Evolutionary conservation across 2,329 filamentous ascomycete species (phyloP).

Genomic region (Penicillium sp.): DNA sequence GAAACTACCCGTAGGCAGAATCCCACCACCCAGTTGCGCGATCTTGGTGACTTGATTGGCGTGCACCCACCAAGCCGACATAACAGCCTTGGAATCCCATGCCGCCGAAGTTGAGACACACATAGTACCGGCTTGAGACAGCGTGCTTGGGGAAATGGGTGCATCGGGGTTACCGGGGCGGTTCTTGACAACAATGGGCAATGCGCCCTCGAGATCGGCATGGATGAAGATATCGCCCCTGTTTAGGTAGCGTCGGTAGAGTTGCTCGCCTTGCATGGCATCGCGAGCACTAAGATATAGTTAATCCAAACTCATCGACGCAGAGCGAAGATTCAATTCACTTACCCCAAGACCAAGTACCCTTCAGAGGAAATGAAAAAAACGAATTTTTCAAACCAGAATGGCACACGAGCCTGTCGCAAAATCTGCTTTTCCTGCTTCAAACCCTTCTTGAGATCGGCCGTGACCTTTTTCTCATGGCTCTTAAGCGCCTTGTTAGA

Average conservation of each 20-base stretch:
- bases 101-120: conserved; percentile 84
- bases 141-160: conserved; percentile 86
- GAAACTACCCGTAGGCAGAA: conserved; percentile 77
- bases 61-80: conserved; percentile 95
- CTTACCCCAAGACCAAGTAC: conserved; percentile 78
- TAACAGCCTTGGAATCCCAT: conserved; percentile 95
- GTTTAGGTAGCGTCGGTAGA: conserved; percentile 84
- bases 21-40: conserved; percentile 74
- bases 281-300: conserved; percentile 68
- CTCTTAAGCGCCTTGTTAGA: conserved; percentile 84
- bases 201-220: conserved; percentile 82
- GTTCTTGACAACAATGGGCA: conserved; percentile 90
- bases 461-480: conserved; percentile 83
- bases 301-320: conserved; percentile 1
- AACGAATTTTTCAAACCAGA: conserved; percentile 97
- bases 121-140: conserved; percentile 86
- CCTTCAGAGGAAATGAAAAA: conserved; percentile 97
- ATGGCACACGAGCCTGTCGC: conserved; percentile 77
- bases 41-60: conserved; percentile 90
- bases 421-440: conserved; percentile 91
- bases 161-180: conserved; percentile 75
- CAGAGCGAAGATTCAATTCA: conserved; percentile 2
- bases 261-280: conserved; percentile 82
- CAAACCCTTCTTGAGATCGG: conserved; percentile 82
- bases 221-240: conserved; percentile 93